Evolutionary conservation across 78 protist species (phyloP).

Genomic region (Dictyostelium purpureum): DNA sequence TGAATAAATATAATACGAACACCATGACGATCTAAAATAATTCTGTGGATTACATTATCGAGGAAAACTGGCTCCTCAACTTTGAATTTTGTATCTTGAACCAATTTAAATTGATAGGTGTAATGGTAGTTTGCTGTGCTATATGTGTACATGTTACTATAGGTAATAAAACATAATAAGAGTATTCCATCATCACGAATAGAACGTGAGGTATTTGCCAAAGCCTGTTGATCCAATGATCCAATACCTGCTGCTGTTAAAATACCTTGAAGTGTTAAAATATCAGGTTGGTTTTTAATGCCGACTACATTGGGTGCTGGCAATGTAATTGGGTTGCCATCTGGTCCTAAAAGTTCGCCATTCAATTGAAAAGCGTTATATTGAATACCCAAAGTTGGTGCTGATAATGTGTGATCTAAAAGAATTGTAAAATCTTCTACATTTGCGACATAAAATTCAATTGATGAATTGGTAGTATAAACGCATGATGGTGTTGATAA

Average conservation of each 20-base stretch:
- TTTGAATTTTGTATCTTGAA: slow-evolving; percentile 59
- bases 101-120: slow-evolving; percentile 29
- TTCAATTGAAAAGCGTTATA: slow-evolving; percentile 37
- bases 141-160: slow-evolving; percentile 50
- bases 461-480: background rate
- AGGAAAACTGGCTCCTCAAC: slow-evolving; percentile 41
- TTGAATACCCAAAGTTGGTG: slow-evolving; percentile 53
- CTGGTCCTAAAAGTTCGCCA: background rate
- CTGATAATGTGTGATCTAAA: slow-evolving; percentile 42
- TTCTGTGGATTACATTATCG: background rate
- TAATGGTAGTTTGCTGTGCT: slow-evolving; percentile 44
- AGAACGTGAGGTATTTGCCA: slow-evolving; percentile 13
- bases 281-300: slow-evolving; percentile 29
- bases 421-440: slow-evolving; percentile 47
- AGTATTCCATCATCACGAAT: slow-evolving; percentile 66
- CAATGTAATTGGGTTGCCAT: slow-evolving; percentile 6
- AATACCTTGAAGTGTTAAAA: slow-evolving; percentile 23
- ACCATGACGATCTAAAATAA: slow-evolving; percentile 75
- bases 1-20: slow-evolving; percentile 61
- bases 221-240: slow-evolving; percentile 25
- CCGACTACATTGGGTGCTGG: slow-evolving; percentile 46
- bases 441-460: slow-evolving; percentile 37
- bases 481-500: background rate
- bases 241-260: slow-evolving; percentile 46
- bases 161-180: slow-evolving; percentile 35